Evolutionary conservation across 257 asterid genomes (phyloP).

Genomic region (Scutellaria minor): DNA sequence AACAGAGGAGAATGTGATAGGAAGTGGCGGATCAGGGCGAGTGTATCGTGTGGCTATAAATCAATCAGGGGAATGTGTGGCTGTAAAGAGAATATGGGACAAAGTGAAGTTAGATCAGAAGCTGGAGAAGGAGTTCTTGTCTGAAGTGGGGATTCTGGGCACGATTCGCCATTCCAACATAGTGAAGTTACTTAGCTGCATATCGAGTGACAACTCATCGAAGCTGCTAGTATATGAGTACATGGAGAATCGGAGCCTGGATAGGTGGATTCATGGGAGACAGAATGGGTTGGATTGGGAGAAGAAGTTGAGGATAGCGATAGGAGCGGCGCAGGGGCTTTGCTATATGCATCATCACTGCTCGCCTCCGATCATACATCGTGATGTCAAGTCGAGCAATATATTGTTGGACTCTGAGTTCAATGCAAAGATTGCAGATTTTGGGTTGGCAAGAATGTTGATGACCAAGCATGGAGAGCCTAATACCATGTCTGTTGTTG

Average conservation of each 20-base stretch:
- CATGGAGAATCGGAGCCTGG: conserved; percentile 80
- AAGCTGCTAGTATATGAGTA: conserved; percentile 81
- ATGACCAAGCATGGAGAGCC: conserved; percentile 51
- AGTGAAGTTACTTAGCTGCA: conserved; percentile 79
- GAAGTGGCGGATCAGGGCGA: conserved; percentile 87
- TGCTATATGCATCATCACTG: conserved; percentile 65
- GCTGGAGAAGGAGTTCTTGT: conserved; percentile 64
- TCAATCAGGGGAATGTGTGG: conserved; percentile 54
- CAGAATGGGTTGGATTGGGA: conserved; percentile 59
- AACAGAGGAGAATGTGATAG: conserved; percentile 60
- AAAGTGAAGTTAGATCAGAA: conserved; percentile 50
- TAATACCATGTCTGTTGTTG: conserved; percentile 56
- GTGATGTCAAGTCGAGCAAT: conserved; percentile 61
- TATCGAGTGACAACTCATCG: conserved; percentile 52
- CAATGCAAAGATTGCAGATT: conserved; percentile 66
- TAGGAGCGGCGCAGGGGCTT: conserved; percentile 64
- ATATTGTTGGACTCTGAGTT: conserved; percentile 50
- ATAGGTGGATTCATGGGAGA: conserved; percentile 71
- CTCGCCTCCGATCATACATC: conserved; percentile 54
- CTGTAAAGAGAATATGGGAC: conserved; percentile 78
- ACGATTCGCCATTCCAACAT: conserved; percentile 73
- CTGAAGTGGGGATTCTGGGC: conserved; percentile 76
- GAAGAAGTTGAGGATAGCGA: conserved; percentile 55
- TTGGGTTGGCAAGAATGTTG: conserved; percentile 59
- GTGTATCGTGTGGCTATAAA: conserved; percentile 69